A percentile compares a stretch with the other conserved stretches of the same genome.
phyloP scores from a whole-genome alignment of 2,329 filamentous ascomycete species.

The Pyrenochaeta sp. region DNA sequence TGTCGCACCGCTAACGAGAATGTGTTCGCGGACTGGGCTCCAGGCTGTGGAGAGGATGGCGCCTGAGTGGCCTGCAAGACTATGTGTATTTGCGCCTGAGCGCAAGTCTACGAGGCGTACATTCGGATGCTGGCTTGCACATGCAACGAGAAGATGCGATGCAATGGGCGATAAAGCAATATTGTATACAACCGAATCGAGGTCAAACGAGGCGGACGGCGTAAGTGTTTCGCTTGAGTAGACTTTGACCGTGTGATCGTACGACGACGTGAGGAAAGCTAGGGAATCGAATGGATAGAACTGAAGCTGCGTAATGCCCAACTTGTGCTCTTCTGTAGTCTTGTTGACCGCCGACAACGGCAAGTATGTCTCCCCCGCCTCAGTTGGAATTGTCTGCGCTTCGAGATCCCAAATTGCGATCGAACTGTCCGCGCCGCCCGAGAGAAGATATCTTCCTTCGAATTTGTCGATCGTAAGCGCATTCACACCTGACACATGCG shows the following conservation, averaged over 20 bases:
- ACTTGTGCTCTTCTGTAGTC: conserved; percentile 62
- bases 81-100: conserved; percentile 73
- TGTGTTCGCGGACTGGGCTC: conserved; percentile 81
- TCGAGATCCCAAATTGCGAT: conserved; percentile 91
- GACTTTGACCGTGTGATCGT: conserved; percentile 78
- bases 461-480: conserved; percentile 82
- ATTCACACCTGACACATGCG: conserved; percentile 82
- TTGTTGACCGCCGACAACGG: conserved; percentile 38
- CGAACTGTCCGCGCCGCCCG: conserved; percentile 84
- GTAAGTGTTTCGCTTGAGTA: conserved; percentile 72
- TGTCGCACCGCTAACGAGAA: conserved; percentile 83
- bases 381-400: conserved; percentile 18
- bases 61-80: conserved; percentile 60
- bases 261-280: conserved; percentile 79
- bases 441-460: conserved; percentile 80
- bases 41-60: conserved; percentile 73
- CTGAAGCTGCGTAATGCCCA: conserved; percentile 77
- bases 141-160: conserved; percentile 80
- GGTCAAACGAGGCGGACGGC: conserved; percentile 71
- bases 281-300: conserved; percentile 82
- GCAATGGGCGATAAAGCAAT: conserved; percentile 80
- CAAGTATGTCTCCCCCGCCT: conserved; percentile 29
- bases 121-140: conserved; percentile 84
- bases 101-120: conserved; percentile 87
- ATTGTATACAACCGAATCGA: conserved; percentile 75